Evolutionary conservation across 2,329 filamentous ascomycete species (phyloP).

Genomic region (Talaromyces marneffei): DNA sequence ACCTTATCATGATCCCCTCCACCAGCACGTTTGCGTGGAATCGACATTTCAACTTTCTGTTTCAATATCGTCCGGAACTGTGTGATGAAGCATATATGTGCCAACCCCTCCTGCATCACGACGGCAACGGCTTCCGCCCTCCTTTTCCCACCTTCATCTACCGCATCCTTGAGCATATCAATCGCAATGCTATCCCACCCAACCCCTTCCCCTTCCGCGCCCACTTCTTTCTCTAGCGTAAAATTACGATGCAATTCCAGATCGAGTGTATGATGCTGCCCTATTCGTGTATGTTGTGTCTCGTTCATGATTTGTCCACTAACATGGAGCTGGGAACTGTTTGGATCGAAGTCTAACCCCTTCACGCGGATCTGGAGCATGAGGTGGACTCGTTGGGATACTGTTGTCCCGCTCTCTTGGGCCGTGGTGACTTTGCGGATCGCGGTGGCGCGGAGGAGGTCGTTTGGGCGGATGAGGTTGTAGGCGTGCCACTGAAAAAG

Average conservation of each 20-base stretch:
- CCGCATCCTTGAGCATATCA: constrained; percentile 69
- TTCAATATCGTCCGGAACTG: constrained; percentile 46
- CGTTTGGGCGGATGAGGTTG: constrained; percentile 63
- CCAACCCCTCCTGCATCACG: constrained; percentile 74
- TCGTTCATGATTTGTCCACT: constrained; percentile 60
- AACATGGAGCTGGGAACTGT: constrained; percentile 63
- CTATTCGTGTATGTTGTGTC: constrained; percentile 62
- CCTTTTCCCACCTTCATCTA: constrained; percentile 62
- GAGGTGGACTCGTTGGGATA: constrained; percentile 59
- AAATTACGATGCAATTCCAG: constrained; percentile 84
- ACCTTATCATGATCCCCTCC: constrained; percentile 47
- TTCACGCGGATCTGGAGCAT: constrained; percentile 61
- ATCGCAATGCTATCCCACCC: constrained; percentile 88
- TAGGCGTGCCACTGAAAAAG: constrained; percentile 62
- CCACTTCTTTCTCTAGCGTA: constrained; percentile 72
- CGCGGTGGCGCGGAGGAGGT: constrained; percentile 60
- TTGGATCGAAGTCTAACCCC: constrained; percentile 63
- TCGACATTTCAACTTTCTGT: constrained; percentile 44
- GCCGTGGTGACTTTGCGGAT: constrained; percentile 61
- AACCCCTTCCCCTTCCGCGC: constrained; percentile 34
- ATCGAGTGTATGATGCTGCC: constrained; percentile 67
- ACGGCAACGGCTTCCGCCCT: constrained; percentile 81
- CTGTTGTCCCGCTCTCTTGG: constrained; percentile 53
- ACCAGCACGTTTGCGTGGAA: constrained; percentile 44
- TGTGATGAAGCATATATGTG: constrained; percentile 48